Evolutionary conservation across 257 asterid species (phyloP).

Genomic region (Rauvolfia tetraphylla): DNA sequence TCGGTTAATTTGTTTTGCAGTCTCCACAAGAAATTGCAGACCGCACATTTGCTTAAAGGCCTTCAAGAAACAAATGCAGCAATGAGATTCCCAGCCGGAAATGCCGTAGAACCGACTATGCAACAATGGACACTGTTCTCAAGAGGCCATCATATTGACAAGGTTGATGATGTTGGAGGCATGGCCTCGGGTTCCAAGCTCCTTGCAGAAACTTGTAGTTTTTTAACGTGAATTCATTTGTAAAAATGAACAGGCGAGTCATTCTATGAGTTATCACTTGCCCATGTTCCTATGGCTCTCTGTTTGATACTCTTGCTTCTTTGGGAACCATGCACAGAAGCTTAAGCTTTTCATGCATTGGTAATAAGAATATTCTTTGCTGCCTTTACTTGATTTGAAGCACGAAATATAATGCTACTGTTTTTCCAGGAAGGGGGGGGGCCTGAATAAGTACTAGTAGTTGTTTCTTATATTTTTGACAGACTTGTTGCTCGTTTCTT

Average conservation of each 20-base stretch:
- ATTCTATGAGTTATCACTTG: slow-evolving; percentile 40
- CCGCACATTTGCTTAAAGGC: slow-evolving; percentile 2
- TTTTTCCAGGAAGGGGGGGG: slow-evolving; percentile 2
- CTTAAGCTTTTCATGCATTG: slow-evolving; percentile 4
- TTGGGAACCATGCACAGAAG: slow-evolving; percentile 18
- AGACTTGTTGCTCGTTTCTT: not conserved
- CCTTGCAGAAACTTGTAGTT: slow-evolving; percentile 15
- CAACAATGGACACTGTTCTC: not conserved
- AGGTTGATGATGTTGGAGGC: slow-evolving; percentile 18
- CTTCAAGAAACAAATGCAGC: not conserved
- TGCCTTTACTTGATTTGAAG: not conserved
- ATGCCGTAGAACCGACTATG: slow-evolving; percentile 20
- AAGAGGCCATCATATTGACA: slow-evolving; percentile 24
- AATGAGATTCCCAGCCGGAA: not conserved
- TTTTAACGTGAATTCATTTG: not conserved
- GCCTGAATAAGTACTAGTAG: not conserved
- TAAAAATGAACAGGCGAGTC: slow-evolving; percentile 24
- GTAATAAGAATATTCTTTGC: slow-evolving; percentile 6
- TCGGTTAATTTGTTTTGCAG: not conserved
- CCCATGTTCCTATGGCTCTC: slow-evolving; percentile 48
- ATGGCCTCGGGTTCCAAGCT: slow-evolving; percentile 25
- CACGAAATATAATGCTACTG: slow-evolving; percentile 9
- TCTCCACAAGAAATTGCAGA: slow-evolving; percentile 1
- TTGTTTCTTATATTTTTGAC: not conserved
- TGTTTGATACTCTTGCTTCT: slow-evolving; percentile 32